Percentiles rank a stretch among this genome's conserved stretches.
phyloP scores from a whole-genome alignment of 2,329 filamentous ascomycete genomes.

The Botrytis tulipae region DNA sequence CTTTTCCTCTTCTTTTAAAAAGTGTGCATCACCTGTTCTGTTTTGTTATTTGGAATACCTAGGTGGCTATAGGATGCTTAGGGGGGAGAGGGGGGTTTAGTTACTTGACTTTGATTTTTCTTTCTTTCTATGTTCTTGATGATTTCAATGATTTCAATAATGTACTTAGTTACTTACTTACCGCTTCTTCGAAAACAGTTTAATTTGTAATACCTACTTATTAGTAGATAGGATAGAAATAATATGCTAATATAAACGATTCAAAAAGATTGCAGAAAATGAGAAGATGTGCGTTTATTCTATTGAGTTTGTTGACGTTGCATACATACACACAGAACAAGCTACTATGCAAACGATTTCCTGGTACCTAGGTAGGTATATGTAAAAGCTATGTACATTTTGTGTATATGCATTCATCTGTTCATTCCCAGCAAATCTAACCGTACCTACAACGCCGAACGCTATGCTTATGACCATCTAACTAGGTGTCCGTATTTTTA shows the following conservation, averaged over 20 bases:
- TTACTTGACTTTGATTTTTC: not conserved
- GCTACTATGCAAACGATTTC: not conserved
- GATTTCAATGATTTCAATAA: too few relatives aligned
- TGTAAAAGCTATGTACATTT: not conserved
- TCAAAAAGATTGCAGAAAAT: not conserved
- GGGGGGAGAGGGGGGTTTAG: not conserved
- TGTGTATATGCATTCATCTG: not conserved
- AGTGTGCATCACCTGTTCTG: too few relatives aligned
- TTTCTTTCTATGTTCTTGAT: not conserved
- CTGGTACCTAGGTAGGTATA: not conserved
- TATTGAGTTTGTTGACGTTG: not conserved
- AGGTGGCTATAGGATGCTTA: not conserved
- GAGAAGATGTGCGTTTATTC: too few relatives aligned
- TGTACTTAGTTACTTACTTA: not conserved
- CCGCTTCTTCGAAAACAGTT: not conserved
- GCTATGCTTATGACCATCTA: slow-evolving; percentile 15
- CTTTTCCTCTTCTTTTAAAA: not conserved
- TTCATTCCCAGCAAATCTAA: not conserved
- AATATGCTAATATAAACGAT: not conserved
- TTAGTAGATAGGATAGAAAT: not conserved
- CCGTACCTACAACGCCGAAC: slow-evolving; percentile 12
- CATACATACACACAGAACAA: not conserved
- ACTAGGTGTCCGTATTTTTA: not conserved
- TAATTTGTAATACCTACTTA: not conserved
- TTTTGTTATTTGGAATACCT: not conserved